These are phyloP conservation scores for Cercospora janseana DNA, from an alignment of 2,329 filamentous ascomycete species.

Conservation along the genomic window DNA sequence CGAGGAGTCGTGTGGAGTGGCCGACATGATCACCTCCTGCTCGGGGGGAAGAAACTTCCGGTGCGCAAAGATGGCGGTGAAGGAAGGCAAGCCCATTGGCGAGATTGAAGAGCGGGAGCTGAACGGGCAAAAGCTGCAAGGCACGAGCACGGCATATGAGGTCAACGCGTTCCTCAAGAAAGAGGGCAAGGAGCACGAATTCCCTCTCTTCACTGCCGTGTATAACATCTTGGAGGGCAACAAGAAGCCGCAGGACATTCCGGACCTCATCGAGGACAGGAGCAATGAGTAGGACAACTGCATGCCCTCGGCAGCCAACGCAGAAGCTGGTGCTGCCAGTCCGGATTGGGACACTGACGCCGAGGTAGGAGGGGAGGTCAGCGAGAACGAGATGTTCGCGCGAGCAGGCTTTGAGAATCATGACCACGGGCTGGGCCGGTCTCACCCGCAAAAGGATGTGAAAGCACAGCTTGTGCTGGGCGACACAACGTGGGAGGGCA, in stretches of 20 bases:
- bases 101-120: constrained; percentile 87
- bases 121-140: constrained; percentile 96
- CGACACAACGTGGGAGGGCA: constrained; percentile 1
- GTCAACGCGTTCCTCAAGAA: constrained; percentile 85
- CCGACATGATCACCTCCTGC: constrained; percentile 92
- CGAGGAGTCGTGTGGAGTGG: constrained; percentile 92
- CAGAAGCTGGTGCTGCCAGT: neutral
- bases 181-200: constrained; percentile 74
- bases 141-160: constrained; percentile 85
- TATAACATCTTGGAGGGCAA: constrained; percentile 75
- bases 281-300: constrained; percentile 15
- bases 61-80: constrained; percentile 83
- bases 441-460: neutral
- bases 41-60: constrained; percentile 90
- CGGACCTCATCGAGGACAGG: constrained; percentile 54
- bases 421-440: neutral
- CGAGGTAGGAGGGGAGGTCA: neutral
- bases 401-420: constrained; percentile 10
- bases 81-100: constrained; percentile 73
- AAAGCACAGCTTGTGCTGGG: constrained; percentile 10
- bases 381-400: constrained; percentile 10
- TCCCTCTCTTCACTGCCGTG: constrained; percentile 89
- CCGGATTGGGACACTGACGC: neutral
- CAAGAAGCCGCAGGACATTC: constrained; percentile 76
- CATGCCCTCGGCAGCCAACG: neutral